These are phyloP conservation scores for Wickerhamomyces queroliae DNA, from an alignment of 805 yeast genomes.

Conservation along the genomic window DNA sequence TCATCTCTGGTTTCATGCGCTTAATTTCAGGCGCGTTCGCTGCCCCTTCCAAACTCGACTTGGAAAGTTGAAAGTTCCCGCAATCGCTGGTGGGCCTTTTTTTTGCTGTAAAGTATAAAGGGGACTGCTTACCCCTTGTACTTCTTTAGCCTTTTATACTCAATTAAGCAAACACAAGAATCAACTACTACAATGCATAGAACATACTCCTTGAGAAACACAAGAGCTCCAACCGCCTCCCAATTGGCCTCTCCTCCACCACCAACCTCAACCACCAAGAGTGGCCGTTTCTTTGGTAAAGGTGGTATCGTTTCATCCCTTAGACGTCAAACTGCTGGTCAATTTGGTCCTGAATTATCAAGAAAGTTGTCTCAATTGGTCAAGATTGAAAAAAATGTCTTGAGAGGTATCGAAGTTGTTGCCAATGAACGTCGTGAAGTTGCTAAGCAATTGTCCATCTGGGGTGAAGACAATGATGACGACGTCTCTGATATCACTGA, in stretches of 20 bases:
- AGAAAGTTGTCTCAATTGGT: constrained; percentile 69
- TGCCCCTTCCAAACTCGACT: background rate
- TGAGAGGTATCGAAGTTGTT: constrained; percentile 72
- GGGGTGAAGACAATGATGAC: constrained; percentile 88
- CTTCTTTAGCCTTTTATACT: background rate
- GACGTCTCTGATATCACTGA: constrained; percentile 84
- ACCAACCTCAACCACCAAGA: constrained; percentile 85
- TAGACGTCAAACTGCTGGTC: constrained; percentile 71
- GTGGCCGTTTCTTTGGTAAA: constrained; percentile 82
- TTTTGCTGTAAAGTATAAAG: too few species aligned
- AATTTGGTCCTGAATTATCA: constrained; percentile 75
- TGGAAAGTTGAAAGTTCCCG: too few species aligned
- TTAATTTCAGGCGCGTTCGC: background rate
- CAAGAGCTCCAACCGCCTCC: constrained; percentile 96
- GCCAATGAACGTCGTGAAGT: constrained; percentile 77
- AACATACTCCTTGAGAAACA: constrained; percentile 93
- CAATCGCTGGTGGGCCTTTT: background rate
- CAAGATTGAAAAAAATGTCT: constrained; percentile 76
- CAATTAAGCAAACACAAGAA: background rate
- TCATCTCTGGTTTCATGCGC: too few species aligned
- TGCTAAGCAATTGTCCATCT: constrained; percentile 73
- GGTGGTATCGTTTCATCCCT: constrained; percentile 53
- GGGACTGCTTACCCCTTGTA: background rate
- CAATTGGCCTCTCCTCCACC: constrained; percentile 94
- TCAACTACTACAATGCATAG: constrained; percentile 70